These are phyloP conservation scores for Tolypocladium cylindrosporum DNA, from an alignment of 2,329 filamentous ascomycete species.

Conservation along the genomic window DNA sequence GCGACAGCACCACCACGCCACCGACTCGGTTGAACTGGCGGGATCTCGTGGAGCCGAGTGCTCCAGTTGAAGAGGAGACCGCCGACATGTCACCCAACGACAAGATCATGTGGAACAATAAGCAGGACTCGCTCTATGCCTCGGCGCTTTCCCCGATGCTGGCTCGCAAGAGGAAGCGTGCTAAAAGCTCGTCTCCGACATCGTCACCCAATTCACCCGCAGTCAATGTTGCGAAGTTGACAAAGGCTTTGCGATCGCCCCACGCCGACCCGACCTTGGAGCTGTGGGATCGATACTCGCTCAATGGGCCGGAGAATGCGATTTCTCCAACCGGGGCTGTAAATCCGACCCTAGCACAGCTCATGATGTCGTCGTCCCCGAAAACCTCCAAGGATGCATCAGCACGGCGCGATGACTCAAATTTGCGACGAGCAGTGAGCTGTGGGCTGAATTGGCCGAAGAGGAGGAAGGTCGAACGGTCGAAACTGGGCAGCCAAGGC, in stretches of 20 bases:
- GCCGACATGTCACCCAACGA: constrained; percentile 48
- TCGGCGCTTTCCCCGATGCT: constrained; percentile 37
- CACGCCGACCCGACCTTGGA: constrained; percentile 64
- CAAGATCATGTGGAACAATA: constrained; percentile 50
- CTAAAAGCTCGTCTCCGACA: constrained; percentile 62
- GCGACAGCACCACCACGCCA: constrained; percentile 30
- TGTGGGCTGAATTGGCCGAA: constrained; percentile 66
- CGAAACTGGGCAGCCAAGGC: constrained; percentile 24
- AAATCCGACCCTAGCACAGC: constrained; percentile 50
- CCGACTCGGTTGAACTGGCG: constrained; percentile 45
- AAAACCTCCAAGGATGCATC: constrained; percentile 39
- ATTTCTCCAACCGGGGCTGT: constrained; percentile 33
- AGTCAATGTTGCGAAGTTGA: constrained; percentile 49
- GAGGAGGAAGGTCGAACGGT: constrained; percentile 47
- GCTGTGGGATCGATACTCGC: constrained; percentile 66
- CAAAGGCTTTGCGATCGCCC: constrained; percentile 52
- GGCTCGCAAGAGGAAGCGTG: constrained; percentile 51
- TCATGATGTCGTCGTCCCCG: constrained; percentile 63
- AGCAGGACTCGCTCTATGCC: constrained; percentile 28
- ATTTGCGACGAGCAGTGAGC: constrained; percentile 55
- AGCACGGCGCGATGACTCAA: constrained; percentile 28
- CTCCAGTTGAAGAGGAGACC: constrained; percentile 31
- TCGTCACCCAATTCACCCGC: constrained; percentile 47
- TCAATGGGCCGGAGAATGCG: constrained; percentile 30
- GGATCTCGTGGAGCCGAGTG: constrained; percentile 42